Evolutionary conservation across 306 rosid species (phyloP).

Genomic region (Cicer cuneatum): DNA sequence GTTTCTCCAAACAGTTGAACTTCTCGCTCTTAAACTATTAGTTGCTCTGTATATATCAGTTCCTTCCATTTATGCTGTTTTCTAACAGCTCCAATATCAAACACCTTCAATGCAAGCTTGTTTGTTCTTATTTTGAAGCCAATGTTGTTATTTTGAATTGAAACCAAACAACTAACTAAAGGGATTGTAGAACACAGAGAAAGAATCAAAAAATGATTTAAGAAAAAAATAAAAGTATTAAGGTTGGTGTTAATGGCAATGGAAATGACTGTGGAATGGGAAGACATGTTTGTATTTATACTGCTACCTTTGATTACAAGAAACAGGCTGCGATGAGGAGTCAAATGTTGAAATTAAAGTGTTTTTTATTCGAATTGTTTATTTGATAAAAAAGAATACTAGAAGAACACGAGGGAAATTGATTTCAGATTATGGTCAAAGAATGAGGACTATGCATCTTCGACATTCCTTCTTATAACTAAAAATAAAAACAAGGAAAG

Average conservation of each 20-base stretch:
- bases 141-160: not conserved
- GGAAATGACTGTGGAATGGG: not conserved
- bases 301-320: not conserved
- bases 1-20: constrained; percentile 59
- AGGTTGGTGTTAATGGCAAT: not conserved
- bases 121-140: not conserved
- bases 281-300: not conserved
- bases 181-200: not conserved
- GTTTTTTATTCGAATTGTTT: not conserved
- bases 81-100: not conserved
- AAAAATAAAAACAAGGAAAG: too few relatives aligned
- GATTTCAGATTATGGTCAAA: not conserved
- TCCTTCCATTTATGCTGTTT: constrained; percentile 52
- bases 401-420: not conserved
- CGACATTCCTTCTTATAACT: too few relatives aligned
- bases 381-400: not conserved
- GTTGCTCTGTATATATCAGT: constrained; percentile 52
- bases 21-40: constrained; percentile 47
- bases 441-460: not conserved
- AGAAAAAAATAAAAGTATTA: not conserved
- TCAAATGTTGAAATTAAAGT: not conserved
- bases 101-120: not conserved
- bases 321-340: not conserved
- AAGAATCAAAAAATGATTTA: constrained; percentile 24
- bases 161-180: not conserved